phyloP scores from a whole-genome alignment of 352 stramenopile species.

The Paralagenidium karlingii region DNA sequence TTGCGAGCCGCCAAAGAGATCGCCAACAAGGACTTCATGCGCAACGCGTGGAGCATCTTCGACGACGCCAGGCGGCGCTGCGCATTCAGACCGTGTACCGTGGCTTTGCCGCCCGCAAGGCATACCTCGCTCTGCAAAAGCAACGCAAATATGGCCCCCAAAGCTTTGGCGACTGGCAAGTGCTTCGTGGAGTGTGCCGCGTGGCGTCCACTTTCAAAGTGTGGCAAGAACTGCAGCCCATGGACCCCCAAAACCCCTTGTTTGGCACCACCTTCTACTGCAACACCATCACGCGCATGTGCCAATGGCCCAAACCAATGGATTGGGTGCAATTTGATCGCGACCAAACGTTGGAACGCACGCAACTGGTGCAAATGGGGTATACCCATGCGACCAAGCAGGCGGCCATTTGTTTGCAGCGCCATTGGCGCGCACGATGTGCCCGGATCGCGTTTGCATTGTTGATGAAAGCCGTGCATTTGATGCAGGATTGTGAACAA shows the following conservation, averaged over 20 bases:
- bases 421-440: slow-evolving; percentile 32
- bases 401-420: slow-evolving; percentile 32
- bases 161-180: slow-evolving; percentile 55
- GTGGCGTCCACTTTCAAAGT: too few relatives aligned
- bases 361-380: slow-evolving; percentile 41
- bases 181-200: slow-evolving; percentile 9
- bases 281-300: slow-evolving; percentile 49
- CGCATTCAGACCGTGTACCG: slow-evolving; percentile 47
- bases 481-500: slow-evolving; percentile 58
- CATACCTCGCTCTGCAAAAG: slow-evolving; percentile 25
- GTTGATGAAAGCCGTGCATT: slow-evolving; percentile 39
- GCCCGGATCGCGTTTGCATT: slow-evolving; percentile 42
- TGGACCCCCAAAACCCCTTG: slow-evolving; percentile 30
- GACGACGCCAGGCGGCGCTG: slow-evolving; percentile 13
- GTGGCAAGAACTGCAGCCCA: slow-evolving; percentile 74
- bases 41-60: slow-evolving; percentile 10
- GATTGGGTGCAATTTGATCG: slow-evolving; percentile 36
- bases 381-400: slow-evolving; percentile 50
- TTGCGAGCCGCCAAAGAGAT: slow-evolving; percentile 18
- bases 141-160: slow-evolving; percentile 28
- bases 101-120: slow-evolving; percentile 23
- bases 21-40: background rate
- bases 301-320: slow-evolving; percentile 49
- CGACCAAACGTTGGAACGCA: slow-evolving; percentile 23
- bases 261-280: slow-evolving; percentile 54